Evolutionary conservation across 345 rosid species (phyloP), one percentile per base, ranked within the genome.

Genomic region (Punica granatum): DNA sequence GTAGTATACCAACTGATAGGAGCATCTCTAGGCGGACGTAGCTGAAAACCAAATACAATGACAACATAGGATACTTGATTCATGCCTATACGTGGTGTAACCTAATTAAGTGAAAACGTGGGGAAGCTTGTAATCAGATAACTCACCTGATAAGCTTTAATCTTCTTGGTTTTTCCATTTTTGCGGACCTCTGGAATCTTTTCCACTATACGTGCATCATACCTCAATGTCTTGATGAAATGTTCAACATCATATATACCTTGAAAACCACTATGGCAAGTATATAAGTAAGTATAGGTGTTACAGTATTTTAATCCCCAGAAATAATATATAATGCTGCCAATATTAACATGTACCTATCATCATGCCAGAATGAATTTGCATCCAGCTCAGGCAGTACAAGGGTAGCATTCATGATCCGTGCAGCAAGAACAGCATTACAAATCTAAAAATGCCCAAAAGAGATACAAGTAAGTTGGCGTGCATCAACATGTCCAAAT

Each of bases 331-430:
- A 46, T 11, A 60, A 9, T 19, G 25, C 1, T n/a, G 25, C 23
- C 41, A 60, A 67, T 25, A 67, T 9, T 6, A 61, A 31, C 18
- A 15, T 32, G 69, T 86, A 94, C 99, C 93, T 94, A 76, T 88
- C 97, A 80, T 94, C 99, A 70, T 83, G 99, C 99, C 99, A 91
- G 77, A 89, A 94, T 72, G 98, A 89, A 86, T 94, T 94, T 54
- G 96, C 97, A 73, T 94, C 99, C 82, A 91, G 75, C 80, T 91
- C 99, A 37, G 99, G 99, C 62, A 94, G 74, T 78, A 94, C 96
- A 60, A 94, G 99, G 4, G 97, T 89, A 67, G 99, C 99, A 81
- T 94, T 94, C 99, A 94, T 88, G 79, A 94, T 91, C 74, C 99
- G 83, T 30, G 99, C 99, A 78, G 98, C 98, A 81, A 94, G 99